Evolutionary conservation across 2,329 filamentous ascomycete genomes (phyloP).

Genomic region (Monosporascus sp.): DNA sequence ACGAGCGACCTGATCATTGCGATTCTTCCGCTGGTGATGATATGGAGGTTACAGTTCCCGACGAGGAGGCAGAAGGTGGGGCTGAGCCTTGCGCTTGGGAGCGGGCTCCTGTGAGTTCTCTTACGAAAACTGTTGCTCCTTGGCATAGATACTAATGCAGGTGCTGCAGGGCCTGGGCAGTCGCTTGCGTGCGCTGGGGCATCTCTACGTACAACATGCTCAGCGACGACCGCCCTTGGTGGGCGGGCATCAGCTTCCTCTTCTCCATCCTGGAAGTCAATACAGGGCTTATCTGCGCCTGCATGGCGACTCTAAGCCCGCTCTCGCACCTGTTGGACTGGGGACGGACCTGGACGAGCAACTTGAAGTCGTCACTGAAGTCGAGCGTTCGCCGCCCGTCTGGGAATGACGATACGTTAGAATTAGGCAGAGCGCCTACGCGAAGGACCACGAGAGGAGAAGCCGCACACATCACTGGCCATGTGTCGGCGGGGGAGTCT

Average conservation of each 20-base stretch:
- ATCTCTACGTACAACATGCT: slow-evolving; percentile 25
- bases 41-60: slow-evolving; percentile 23
- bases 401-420: no score
- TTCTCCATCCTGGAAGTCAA: slow-evolving; percentile 27
- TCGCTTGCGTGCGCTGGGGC: slow-evolving; percentile 22
- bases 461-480: no score
- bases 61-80: slow-evolving; percentile 23
- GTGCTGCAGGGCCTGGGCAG: slow-evolving; percentile 20
- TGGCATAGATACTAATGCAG: no score
- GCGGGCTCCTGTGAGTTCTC: slow-evolving; percentile 20
- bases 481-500: no score
- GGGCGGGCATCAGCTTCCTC: slow-evolving; percentile 24
- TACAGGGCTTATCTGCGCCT: slow-evolving; percentile 25
- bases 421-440: no score
- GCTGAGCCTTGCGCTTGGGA: slow-evolving; percentile 22
- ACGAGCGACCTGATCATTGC: slow-evolving; percentile 26
- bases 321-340: slow-evolving; percentile 2
- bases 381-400: no score
- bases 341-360: no score
- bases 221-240: slow-evolving; percentile 24
- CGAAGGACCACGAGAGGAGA: no score
- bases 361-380: no score
- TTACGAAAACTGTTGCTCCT: not conserved
- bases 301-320: slow-evolving; percentile 22
- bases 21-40: slow-evolving; percentile 21